Base-by-base conservation (phyloP, 441 rosid genomes). In the Populus hybrid region DNA sequence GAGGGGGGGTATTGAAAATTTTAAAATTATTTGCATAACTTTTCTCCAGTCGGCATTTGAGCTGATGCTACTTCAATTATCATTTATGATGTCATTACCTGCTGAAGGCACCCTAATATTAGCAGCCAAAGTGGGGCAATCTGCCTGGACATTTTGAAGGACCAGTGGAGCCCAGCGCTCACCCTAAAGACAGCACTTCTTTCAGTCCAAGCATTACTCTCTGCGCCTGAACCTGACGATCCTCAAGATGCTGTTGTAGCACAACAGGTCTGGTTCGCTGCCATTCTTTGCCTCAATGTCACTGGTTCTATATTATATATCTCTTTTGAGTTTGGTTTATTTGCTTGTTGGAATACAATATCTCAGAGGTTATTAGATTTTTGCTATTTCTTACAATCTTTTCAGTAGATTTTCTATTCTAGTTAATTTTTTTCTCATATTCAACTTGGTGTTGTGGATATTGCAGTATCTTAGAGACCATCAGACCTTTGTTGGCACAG, bases 91-190 rank as follows among this genome's bases (percentile, higher is more conserved):
- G 71, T 81, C 63, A 73, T 24, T 57, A 32, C 65, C 67, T 73
- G 57, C 70, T 78, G 67, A 79, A 95, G 99, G 99, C 99, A 95
- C 75, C 99, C 99, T 16, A 95, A 95, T 79, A 93, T 94, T 21
- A 95, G 99, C 90, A 94, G 99, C 78, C 99, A 95, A 82, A 95
- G 97, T 73, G 99, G 98, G 28, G 99, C 98, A 21, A 95, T 94
- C 75, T 95, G 99, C 86, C 88, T 95, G 83, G 99, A 95, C 88
- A 85, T 95, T 84, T 84, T 95, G 90, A 94, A 94, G 86, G 97
- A 94, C 72, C 98, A 95, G 67, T 94, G 99, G 99, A 95, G 99
- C 85, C 99, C 99, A 18, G 99, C 99, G 63, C 94, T 95, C 69
- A 95, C 99, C 68, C 78, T 95, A 74, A 95, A 94, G 89, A 95